Evolutionary conservation across 495 filamentous ascomycete genomes (phyloP).

Genomic region (Margaritispora aquatica): DNA sequence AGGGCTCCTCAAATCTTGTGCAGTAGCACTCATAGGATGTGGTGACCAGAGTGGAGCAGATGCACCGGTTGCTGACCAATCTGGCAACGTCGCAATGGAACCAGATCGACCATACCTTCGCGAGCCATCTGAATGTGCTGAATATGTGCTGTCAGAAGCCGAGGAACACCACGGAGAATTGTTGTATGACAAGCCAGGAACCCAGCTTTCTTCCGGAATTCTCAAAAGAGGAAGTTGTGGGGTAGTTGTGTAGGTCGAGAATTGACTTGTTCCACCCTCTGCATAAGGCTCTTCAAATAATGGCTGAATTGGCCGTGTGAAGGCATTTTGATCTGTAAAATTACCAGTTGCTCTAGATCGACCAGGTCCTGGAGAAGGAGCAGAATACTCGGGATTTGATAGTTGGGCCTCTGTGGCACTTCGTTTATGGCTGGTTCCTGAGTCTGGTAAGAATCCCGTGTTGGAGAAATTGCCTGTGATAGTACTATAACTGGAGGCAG

Average conservation of each 20-base stretch:
- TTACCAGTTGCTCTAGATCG: neutral
- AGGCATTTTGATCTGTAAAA: conserved; percentile 7
- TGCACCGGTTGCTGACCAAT: conserved; percentile 13
- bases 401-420: conserved; percentile 11
- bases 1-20: conserved; percentile 14
- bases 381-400: neutral
- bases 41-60: conserved; percentile 4
- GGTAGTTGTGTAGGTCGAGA: neutral
- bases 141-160: conserved; percentile 44
- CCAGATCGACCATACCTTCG: conserved; percentile 12
- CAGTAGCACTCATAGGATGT: conserved; percentile 1
- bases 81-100: conserved; percentile 12
- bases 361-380: conserved; percentile 6
- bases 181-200: conserved; percentile 23
- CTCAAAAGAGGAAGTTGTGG: conserved; percentile 14
- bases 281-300: conserved; percentile 8
- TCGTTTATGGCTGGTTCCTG: conserved; percentile 6
- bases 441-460: conserved; percentile 5
- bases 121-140: conserved; percentile 39
- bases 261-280: conserved; percentile 3
- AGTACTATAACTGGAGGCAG: conserved; percentile 7
- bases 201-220: conserved; percentile 18
- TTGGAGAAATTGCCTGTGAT: conserved; percentile 12
- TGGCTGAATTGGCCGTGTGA: conserved; percentile 3
- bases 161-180: conserved; percentile 42